These are phyloP conservation scores for Geotrichum macrosporum DNA, from an alignment of 1,139 yeast genomes.

Conservation along the genomic window DNA sequence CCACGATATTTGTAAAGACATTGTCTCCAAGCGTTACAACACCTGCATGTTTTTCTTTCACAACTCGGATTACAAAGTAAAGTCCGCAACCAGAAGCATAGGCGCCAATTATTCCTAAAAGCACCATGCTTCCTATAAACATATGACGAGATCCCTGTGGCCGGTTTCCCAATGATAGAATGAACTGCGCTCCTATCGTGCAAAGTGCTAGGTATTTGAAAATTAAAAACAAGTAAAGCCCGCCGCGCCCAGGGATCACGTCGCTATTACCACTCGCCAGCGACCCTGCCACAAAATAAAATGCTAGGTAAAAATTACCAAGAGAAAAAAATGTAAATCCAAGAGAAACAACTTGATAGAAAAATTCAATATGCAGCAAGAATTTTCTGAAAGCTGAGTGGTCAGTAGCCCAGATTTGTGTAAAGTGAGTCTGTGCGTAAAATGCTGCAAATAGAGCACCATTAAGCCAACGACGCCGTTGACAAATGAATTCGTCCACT, in stretches of 20 bases:
- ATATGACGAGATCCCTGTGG: constrained; percentile 87
- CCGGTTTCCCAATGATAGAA: constrained; percentile 86
- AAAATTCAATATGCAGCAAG: constrained; percentile 61
- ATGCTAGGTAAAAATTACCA: constrained; percentile 71
- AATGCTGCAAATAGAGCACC: constrained; percentile 82
- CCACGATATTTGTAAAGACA: constrained; percentile 75
- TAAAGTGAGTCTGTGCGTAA: constrained; percentile 68
- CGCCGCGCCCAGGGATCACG: constrained; percentile 70
- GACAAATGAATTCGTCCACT: constrained; percentile 67
- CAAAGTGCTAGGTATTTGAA: constrained; percentile 81
- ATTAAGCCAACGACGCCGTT: constrained; percentile 80
- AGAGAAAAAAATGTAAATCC: constrained; percentile 76
- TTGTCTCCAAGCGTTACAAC: constrained; percentile 54
- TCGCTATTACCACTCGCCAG: constrained; percentile 51
- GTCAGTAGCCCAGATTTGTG: constrained; percentile 62
- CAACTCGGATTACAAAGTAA: constrained; percentile 65
- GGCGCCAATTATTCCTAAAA: constrained; percentile 91
- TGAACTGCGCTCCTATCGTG: constrained; percentile 77
- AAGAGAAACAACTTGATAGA: constrained; percentile 62
- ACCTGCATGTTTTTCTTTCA: constrained; percentile 44
- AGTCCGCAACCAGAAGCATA: constrained; percentile 84
- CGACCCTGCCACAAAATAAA: constrained; percentile 67
- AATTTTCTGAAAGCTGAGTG: constrained; percentile 61
- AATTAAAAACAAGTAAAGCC: constrained; percentile 67
- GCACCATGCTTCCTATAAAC: constrained; percentile 75